These are phyloP conservation scores for Saccharomycopsis sp. DNA, from an alignment of 805 yeast genomes.

Conservation along the genomic window DNA sequence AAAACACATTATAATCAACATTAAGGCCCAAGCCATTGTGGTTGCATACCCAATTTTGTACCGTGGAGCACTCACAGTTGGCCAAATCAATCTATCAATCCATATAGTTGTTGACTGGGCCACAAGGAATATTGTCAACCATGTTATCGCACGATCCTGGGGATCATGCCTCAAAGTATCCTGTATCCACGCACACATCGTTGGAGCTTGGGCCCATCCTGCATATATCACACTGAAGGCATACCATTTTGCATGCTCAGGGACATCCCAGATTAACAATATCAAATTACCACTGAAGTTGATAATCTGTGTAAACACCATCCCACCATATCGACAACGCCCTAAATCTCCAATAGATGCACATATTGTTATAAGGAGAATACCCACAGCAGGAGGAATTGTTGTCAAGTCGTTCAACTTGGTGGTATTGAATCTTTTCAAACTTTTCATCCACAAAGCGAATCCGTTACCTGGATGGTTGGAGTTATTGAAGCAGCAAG, in stretches of 20 bases:
- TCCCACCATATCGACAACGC: constrained; percentile 49
- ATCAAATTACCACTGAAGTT: constrained; percentile 46
- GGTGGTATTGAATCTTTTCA: constrained; percentile 33
- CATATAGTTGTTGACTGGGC: constrained; percentile 52
- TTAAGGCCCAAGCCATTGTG: constrained; percentile 41
- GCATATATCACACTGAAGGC: constrained; percentile 51
- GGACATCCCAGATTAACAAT: constrained; percentile 50
- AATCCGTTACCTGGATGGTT: constrained; percentile 48
- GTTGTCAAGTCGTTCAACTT: constrained; percentile 44
- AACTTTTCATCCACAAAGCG: constrained; percentile 44
- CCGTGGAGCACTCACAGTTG: constrained; percentile 51
- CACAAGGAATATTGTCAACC: constrained; percentile 43
- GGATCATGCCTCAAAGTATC: constrained; percentile 51
- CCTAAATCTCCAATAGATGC: constrained; percentile 40
- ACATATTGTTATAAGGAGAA: constrained; percentile 28
- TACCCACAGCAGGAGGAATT: constrained; percentile 50
- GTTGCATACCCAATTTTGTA: constrained; percentile 48
- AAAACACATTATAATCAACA: constrained; percentile 43
- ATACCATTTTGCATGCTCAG: constrained; percentile 52
- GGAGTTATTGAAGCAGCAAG: constrained; percentile 52
- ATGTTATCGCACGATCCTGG: constrained; percentile 44
- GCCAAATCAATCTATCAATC: constrained; percentile 43
- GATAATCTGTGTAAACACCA: constrained; percentile 44
- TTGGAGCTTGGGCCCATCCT: constrained; percentile 59
- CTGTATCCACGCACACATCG: constrained; percentile 53